phyloP scores from a whole-genome alignment of 305 asterid genomes.

The Ilex paraguariensis region DNA sequence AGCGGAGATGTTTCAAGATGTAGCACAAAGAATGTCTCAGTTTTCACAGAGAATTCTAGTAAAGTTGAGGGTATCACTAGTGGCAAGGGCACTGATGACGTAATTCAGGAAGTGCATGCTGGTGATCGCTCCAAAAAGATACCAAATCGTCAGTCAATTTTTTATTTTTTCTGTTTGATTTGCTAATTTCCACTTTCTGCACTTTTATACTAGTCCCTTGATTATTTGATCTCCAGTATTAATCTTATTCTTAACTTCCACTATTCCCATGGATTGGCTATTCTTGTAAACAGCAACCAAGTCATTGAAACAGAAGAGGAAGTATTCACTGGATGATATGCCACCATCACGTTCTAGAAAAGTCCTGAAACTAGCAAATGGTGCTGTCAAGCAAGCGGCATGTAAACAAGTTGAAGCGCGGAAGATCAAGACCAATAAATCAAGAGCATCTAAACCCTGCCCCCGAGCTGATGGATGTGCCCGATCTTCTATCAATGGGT shows the following conservation, averaged over 20 bases:
- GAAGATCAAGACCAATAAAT: constrained; percentile 36
- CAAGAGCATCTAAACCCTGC: constrained; percentile 36
- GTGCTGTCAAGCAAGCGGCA: constrained; percentile 37
- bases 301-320: constrained; percentile 49
- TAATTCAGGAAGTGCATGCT: constrained; percentile 27
- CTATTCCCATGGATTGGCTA: constrained; percentile 14
- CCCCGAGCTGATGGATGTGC: constrained; percentile 90
- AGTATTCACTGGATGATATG: constrained; percentile 40
- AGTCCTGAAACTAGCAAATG: constrained; percentile 46
- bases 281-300: constrained; percentile 44
- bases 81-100: constrained; percentile 24
- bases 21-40: constrained; percentile 19
- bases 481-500: constrained; percentile 77
- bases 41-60: constrained; percentile 15
- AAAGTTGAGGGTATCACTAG: constrained; percentile 29
- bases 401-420: constrained; percentile 24
- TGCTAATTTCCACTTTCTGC: constrained; percentile 1
- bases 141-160: constrained; percentile 45
- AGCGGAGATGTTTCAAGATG: constrained; percentile 34
- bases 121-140: constrained; percentile 25
- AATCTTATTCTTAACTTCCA: constrained; percentile 13
- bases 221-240: constrained; percentile 11
- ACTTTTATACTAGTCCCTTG: constrained; percentile 5
- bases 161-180: constrained; percentile 1
- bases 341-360: constrained; percentile 38